Base-by-base conservation (phyloP, 768 basidiomycete genomes). In the Mycena maculata region DNA sequence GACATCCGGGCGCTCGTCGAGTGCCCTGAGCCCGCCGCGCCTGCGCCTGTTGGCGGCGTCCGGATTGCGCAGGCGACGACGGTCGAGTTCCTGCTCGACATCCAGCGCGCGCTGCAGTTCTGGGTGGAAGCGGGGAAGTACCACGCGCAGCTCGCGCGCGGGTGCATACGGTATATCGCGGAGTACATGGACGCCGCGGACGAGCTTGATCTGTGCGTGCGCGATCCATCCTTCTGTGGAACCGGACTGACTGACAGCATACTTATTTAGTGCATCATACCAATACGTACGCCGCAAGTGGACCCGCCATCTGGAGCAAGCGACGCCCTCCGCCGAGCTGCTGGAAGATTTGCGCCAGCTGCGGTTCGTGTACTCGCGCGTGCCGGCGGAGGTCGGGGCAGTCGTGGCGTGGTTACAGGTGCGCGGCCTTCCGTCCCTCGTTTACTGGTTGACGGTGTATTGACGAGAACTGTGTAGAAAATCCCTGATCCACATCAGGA, bases 321-420 rank as follows among this genome's bases (percentile, higher is more conserved):
- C 69, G 48, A 47, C 18, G 1, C 69, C 69, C 1, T 57, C 56
- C 11, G 27, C 41, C 11, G 42, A 41, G n/a, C 54, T 70, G 11
- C 50, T 70, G 20, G 60, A 59, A 7, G 64, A 63, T 16, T 30
- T 70, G 22, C 30, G 65, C 18, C 60, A 66, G 23, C 38, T 31
- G 36, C 64, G 69, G 1, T 70, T 70, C 31, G 36, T 70, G 12
- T 70, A 66, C 45, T 70, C 69, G 22, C 65, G 69, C 27, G 39
- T 63, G 27, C 39, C 65, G 5, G 22, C 64, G 3, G 69, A 70
- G 41, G 56, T 70, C 1, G 23, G 45, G 1, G 45, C 36, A 10
- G 69, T 70, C 10, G 44, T 70, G 8, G 36, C 33, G 16, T 70
- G 69, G 69, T 39, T 70, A 16, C 56, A 70, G 55, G 69, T 70